Conservation (phyloP, 2,329 filamentous ascomycete species). For the Cladosporium sp. region DNA sequence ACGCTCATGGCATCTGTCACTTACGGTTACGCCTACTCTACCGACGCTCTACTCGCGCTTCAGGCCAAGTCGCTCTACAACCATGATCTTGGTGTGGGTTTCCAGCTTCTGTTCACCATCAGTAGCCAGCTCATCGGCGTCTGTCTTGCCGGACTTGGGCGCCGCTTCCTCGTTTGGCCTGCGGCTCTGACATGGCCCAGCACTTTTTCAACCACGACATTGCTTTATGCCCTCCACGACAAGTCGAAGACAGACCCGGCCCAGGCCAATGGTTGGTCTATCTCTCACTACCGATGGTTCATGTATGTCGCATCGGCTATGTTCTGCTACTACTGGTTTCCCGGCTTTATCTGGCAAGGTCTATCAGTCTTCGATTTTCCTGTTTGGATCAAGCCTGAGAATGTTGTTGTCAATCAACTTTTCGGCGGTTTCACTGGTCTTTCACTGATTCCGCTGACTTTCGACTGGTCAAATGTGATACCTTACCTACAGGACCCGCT, state of each 20-base stretch:
- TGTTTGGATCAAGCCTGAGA: constrained; percentile 83
- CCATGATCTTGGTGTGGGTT: constrained; percentile 69
- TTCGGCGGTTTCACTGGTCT: constrained; percentile 83
- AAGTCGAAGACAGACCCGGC: constrained; percentile 63
- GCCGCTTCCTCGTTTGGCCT: constrained; percentile 75
- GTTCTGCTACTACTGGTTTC: constrained; percentile 82
- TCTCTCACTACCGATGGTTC: constrained; percentile 81
- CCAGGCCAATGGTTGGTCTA: constrained; percentile 67
- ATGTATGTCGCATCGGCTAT: constrained; percentile 65
- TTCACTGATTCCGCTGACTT: constrained; percentile 77
- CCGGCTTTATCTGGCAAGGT: constrained; percentile 75
- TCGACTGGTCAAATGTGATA: constrained; percentile 72
- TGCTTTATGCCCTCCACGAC: constrained; percentile 82
- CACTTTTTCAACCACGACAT: constrained; percentile 79
- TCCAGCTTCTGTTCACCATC: constrained; percentile 76
- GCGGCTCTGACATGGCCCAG: constrained; percentile 89
- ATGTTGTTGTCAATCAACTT: constrained; percentile 75
- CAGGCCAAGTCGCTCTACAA: constrained; percentile 62
- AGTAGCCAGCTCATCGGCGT: constrained; percentile 85
- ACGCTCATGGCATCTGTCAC: constrained; percentile 25
- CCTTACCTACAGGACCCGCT: constrained; percentile 17
- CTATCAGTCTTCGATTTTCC: constrained; percentile 84
- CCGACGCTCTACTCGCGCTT: constrained; percentile 72
- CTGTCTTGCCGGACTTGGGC: constrained; percentile 74
- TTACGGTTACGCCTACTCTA: constrained; percentile 17